Evolutionary conservation across 140 eudicot genomes (phyloP), one percentile per base, ranked within the genome.

Genomic region (Cichorium intybus): DNA sequence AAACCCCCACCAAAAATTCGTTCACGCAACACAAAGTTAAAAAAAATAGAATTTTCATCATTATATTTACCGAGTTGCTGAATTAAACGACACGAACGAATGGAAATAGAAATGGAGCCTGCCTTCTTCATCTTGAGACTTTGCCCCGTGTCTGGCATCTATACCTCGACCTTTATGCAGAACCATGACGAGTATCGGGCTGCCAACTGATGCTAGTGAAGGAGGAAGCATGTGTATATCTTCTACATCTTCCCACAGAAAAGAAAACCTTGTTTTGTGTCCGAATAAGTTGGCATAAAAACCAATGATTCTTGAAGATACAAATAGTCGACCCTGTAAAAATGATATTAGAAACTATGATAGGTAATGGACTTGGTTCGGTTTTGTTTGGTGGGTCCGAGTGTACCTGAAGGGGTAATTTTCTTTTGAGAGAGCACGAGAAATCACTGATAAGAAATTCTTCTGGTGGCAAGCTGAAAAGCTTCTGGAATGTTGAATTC

Each of bases 211-310:
- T 52, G 92, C 70, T 35, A 85, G 47, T 23, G 96, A 85, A 1
- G 99, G 96, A 24, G 95, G 87, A 61, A 71, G 93, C 66, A 79
- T 82, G 10, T 85, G 89, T 70, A 92, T 82, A 66, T 88, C 97
- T 70, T 92, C 93, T 9, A 92, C 82, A 63, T 92, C 99, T 59
- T 92, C 99, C 99, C 99, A 92, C 1, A 92, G 76, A 55, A 88
- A 88, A 60, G 82, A 92, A 55, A 92, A 79, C 55, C 62, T 81
- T 7, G 97, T 92, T 62, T 85, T 88, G 67, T 85, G 97, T 24
- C 99, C 96, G 71, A 92, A 92, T 56, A 92, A 65, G 69, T 92
- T 88, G 0, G 96, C 84, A 15, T 92, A 88, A 49, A 92, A 92
- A 60, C 99, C 99, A 6, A 85, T 83, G 48, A 92, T 83, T 72